Evolutionary conservation across 2,329 filamentous ascomycete genomes (phyloP), one percentile per base, ranked within the genome.

Genomic region (Orbilia brochopaga): DNA sequence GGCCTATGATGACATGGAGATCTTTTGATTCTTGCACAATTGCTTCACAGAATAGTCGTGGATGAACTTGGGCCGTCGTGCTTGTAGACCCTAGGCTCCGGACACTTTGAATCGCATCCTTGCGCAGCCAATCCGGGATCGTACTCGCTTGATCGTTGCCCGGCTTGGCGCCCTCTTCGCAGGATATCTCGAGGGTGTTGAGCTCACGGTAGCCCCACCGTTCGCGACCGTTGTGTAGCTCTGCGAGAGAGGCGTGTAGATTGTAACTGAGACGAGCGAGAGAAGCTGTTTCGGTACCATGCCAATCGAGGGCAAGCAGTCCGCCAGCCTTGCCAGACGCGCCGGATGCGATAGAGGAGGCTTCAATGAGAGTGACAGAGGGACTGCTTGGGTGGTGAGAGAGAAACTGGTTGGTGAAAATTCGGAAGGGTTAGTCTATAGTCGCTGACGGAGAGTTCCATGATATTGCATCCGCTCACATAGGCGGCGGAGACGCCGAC

Each of bases 321-420:
- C 94, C 94, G 15, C 94, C 94, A 0, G 94, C 93, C 81, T 97
- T 97, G 44, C 94, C 94, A 7, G 92, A 96, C 40, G 94, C 93
- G 23, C 90, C 93, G n/a, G 91, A 87, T 5, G 94, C 94, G 74
- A 97, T 88, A 50, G 87, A 84, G 1, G 87, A 87, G 0, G 94
- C 92, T 82, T 99, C 94, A 61, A 97, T 84, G 30, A 99, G 83
- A 0, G 90, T 96, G 76, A 97, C 88, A 59, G 83, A 88, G 79
- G 96, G 90, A 59, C 86, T 85, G 21, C 85, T 80, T 46, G 88
- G 87, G 78, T 94, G 85, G 81, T 90, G 97, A 30, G 85, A 87
- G 27, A 90, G 87, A 79, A 62, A 67, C 62, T 73, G 52, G 10
- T 63, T 35, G 37, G 46, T 8, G 15, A 6, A 46, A 13, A 48